phyloP scores from a whole-genome alignment of 345 rosid species.

The Ricinus communis region DNA sequence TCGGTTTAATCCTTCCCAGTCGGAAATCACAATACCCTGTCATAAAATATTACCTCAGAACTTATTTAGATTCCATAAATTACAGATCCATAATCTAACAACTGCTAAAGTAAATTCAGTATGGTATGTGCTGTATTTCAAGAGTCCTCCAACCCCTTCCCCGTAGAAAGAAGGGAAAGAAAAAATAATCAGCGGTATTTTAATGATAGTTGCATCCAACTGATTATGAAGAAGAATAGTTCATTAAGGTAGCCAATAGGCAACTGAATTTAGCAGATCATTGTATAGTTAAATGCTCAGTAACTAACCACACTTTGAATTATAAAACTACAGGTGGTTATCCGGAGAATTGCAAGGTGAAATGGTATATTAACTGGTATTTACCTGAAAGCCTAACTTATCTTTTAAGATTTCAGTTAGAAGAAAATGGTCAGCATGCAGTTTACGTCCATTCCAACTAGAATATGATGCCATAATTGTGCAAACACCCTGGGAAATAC shows the following conservation, averaged over 20 bases:
- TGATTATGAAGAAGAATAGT: background rate
- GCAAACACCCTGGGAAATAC: slow-evolving; percentile 68
- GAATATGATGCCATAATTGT: slow-evolving; percentile 89
- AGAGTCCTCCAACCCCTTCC: background rate
- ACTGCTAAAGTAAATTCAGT: background rate
- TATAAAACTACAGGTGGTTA: background rate
- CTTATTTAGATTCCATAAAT: background rate
- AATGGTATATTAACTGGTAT: background rate
- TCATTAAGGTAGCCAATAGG: background rate
- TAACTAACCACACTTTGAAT: background rate
- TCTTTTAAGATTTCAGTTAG: slow-evolving; percentile 74
- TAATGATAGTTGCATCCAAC: background rate
- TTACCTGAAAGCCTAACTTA: slow-evolving; percentile 78
- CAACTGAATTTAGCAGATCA: background rate
- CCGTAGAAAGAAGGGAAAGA: background rate
- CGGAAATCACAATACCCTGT: slow-evolving; percentile 83
- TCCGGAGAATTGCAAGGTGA: background rate
- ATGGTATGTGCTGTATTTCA: background rate
- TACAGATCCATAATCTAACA: background rate
- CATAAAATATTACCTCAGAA: slow-evolving; percentile 18
- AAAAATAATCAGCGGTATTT: background rate
- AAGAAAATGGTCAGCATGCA: slow-evolving; percentile 67
- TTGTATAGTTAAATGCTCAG: slow-evolving; percentile 2
- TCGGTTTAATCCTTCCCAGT: slow-evolving; percentile 80
- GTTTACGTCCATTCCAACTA: slow-evolving; percentile 74